Evolutionary conservation across 768 basidiomycete species (phyloP), one percentile per base, ranked within the genome.

Genomic region (Leucocoprinus leucothites): DNA sequence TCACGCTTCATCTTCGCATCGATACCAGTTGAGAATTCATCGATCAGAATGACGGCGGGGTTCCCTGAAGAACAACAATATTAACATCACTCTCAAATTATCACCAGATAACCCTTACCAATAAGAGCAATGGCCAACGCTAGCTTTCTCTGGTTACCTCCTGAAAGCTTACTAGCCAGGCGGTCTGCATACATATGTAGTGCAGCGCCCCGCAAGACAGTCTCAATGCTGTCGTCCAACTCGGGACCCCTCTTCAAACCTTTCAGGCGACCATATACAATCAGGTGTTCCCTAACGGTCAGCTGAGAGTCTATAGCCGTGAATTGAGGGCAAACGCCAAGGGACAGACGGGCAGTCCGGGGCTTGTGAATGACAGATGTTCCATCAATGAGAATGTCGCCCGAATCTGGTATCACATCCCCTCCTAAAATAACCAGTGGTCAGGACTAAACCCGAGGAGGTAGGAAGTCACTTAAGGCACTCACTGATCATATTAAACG

Each of bases 301-400:
- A 91, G 66, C 62, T 90, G 85, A 11, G 81, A 72, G 60, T 91
- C 90, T 58, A 91, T 90, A 1, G 90, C 89, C 1, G 89, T 90
- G 68, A 91, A 89, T 59, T 91, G 90, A 0, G 89, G 89, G 65
- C 89, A 93, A 48, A 93, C 87, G 2, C 90, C 90, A 5, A 93
- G 79, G 19, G 82, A 77, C 6, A 85, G 76, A 22, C 88, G 79
- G 35, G 90, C 87, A 3, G 67, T 74, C 19, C 80, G 79, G 0
- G 89, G 82, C 53, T 83, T 75, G n/a, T 75, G 74, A 25, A 88
- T 71, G 35, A 88, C 83, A 2, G 88, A 91, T 28, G 76, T 72
- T 2, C 81, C 84, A 52, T 82, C 79, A 63, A 93, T 86, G 48
- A 81, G 63, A 14, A 89, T 79, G 58, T 92, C 87, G 1, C 90